These are phyloP conservation scores for Cyamopsis tetragonoloba DNA, from an alignment of 306 rosid species.

Conservation along the genomic window DNA sequence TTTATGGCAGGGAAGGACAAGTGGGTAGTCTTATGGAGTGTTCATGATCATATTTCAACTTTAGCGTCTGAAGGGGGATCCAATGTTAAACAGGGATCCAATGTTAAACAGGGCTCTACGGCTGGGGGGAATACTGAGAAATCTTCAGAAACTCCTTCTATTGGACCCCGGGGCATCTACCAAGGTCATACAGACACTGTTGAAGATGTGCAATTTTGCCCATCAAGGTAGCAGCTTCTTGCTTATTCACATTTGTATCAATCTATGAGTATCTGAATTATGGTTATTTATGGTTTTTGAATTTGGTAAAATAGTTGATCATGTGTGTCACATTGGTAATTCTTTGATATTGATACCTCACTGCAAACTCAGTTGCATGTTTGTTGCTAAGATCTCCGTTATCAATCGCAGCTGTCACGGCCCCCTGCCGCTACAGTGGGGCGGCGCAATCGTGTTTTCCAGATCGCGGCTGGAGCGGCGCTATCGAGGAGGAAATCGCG, in stretches of 20 bases:
- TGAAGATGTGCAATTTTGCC: slow-evolving; percentile 97
- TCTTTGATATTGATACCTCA: neutral
- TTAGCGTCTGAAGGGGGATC: slow-evolving; percentile 59
- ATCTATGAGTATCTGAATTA: neutral
- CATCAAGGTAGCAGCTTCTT: slow-evolving; percentile 63
- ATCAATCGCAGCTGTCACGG: too few species aligned
- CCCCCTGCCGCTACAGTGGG: too few species aligned
- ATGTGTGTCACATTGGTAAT: neutral
- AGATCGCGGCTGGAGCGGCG: too few species aligned
- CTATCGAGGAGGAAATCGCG: too few species aligned
- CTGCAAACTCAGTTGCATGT: neutral
- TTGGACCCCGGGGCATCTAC: slow-evolving; percentile 88
- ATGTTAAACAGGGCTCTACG: slow-evolving; percentile 47
- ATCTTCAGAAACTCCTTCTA: slow-evolving; percentile 53
- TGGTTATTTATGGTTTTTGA: neutral
- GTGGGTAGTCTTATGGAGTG: slow-evolving; percentile 84
- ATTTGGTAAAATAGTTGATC: neutral
- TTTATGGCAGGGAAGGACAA: slow-evolving; percentile 78
- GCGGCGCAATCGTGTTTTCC: too few species aligned
- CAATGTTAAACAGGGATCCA: slow-evolving; percentile 43
- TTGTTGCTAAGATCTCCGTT: too few species aligned
- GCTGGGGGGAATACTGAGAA: slow-evolving; percentile 50
- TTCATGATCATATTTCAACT: slow-evolving; percentile 79
- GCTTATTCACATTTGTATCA: slow-evolving; percentile 9
- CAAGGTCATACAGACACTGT: slow-evolving; percentile 83